Conservation (phyloP, 1,284 basidiomycete species). For the Xerocomus amazonicus region DNA sequence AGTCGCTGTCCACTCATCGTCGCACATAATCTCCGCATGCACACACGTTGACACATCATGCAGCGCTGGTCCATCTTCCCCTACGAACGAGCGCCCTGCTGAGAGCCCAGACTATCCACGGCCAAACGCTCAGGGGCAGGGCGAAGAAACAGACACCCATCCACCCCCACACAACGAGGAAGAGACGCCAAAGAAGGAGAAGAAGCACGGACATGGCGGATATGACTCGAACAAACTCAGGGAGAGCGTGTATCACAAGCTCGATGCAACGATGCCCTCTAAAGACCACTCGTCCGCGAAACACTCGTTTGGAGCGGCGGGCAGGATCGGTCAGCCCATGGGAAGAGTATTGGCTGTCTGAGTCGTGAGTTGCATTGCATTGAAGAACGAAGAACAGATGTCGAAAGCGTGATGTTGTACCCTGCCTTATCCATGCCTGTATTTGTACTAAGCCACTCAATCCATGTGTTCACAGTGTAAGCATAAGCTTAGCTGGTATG, state of each 20-base stretch:
- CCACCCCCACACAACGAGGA: conserved; percentile 47
- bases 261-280: conserved; percentile 51
- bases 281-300: conserved; percentile 41
- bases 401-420: background rate
- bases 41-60: background rate
- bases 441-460: conserved; percentile 13
- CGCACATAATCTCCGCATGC: no score
- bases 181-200: conserved; percentile 49
- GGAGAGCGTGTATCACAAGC: conserved; percentile 45
- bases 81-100: conserved; percentile 25
- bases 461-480: background rate
- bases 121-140: conserved; percentile 46
- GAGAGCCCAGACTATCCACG: conserved; percentile 58
- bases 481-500: conserved; percentile 7
- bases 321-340: conserved; percentile 58
- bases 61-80: conserved; percentile 29
- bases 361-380: background rate
- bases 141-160: conserved; percentile 34
- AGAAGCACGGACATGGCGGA: conserved; percentile 41
- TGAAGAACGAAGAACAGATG: background rate
- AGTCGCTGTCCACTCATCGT: conserved; percentile 15
- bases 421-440: conserved; percentile 15
- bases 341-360: conserved; percentile 43
- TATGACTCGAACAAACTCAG: conserved; percentile 51
- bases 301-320: conserved; percentile 39